Base-by-base conservation (phyloP, 2,329 filamentous ascomycete genomes). In the Aspergillus caelatus region DNA sequence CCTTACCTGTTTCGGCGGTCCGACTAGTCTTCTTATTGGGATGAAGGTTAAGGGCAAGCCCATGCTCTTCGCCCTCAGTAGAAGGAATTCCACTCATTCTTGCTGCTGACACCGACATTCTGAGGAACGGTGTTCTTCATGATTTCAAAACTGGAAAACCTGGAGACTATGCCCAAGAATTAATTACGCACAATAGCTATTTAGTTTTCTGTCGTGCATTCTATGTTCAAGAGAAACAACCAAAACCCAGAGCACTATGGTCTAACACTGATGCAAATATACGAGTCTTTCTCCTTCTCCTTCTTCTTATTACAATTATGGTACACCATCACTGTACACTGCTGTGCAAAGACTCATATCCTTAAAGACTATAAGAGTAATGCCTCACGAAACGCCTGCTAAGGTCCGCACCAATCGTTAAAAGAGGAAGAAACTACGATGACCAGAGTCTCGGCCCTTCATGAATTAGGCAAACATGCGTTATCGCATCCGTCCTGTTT, bases 401-500 rank as follows among this genome's bases (percentile, higher is more conserved):
- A 48, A 28, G 23, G 23, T 26, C 21, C n/a, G 21, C 23, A 48
- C 23, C 3, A 28, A 48, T 28, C 11, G 46, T 48, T 5, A 28
- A 48, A 28, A 21, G 21, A 11, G 21, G 45, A 21, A 46, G 21
- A 12, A 26, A 46, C n/a, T 3, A 26, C 23, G 23, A 28, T 10
- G 11, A 16, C 21, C 3, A 28, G 14, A 28, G 46, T 21, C 7
- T 14, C 3, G 16, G 16, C 14, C 46, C 8, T 50, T 12, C 28
- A 52, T n/a, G 28, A 3, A 34, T 32, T 2, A 52, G 28, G 48
- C 19, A 52, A 9, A 32, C 19, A 32, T 52, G 48, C 59, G n/a
- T 64, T 34, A 62, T 53, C 59, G 53, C 10, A 43, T 46, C 39
- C 58, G 61, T 26, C 57, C 62, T 23, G 54, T 30, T 43, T 74